Conservation (phyloP, 2,329 filamentous ascomycete genomes). For the Diaporthe helianthi region DNA sequence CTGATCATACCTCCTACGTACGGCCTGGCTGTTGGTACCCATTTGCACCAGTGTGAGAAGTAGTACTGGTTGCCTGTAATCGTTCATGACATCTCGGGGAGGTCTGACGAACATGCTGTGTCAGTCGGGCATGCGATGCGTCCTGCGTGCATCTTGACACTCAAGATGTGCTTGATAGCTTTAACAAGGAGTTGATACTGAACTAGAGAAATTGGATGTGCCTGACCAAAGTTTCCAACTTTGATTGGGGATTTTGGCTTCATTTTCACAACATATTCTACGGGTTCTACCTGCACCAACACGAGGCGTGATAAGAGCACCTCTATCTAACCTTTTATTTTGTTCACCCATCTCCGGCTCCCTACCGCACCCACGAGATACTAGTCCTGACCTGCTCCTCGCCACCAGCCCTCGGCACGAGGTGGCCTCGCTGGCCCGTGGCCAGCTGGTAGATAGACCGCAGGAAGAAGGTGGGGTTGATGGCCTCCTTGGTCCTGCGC, state of each 20-base stretch:
- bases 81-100: neutral
- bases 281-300: neutral
- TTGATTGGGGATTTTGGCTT: neutral
- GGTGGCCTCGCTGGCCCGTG: conserved; percentile 19
- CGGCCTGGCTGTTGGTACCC: neutral
- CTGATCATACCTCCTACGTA: too few relatives aligned
- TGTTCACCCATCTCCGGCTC: neutral
- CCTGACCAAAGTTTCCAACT: too few relatives aligned
- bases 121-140: neutral
- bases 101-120: too few relatives aligned
- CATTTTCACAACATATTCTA: neutral
- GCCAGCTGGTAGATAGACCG: conserved; percentile 31
- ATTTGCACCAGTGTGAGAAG: too few relatives aligned
- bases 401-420: neutral
- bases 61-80: too few relatives aligned
- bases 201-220: too few relatives aligned
- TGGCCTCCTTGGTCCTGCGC: conserved; percentile 2
- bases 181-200: too few relatives aligned
- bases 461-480: conserved; percentile 25
- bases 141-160: too few relatives aligned
- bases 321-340: neutral
- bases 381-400: conserved; percentile 20
- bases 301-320: neutral
- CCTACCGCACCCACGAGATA: conserved; percentile 26
- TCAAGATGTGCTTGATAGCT: too few relatives aligned